These are phyloP conservation scores for Vanilla planifolia DNA, from an alignment of 106 monocot species.

Conservation along the genomic window DNA sequence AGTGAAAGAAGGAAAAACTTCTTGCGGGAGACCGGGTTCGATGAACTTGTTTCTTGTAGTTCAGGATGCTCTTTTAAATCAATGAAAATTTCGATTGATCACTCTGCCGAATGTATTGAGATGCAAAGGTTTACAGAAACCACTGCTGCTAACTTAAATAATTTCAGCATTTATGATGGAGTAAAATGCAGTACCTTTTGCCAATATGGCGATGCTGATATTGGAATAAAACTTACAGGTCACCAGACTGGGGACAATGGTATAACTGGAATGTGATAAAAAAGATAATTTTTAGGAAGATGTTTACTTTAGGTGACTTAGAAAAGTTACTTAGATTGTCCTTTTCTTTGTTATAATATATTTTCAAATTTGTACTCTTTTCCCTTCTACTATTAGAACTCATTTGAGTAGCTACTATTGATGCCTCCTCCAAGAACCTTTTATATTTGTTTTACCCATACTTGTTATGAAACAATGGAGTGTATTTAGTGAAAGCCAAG, in stretches of 20 bases:
- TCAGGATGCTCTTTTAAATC: not conserved
- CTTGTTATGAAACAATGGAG: too few relatives aligned
- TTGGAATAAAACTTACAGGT: slow-evolving; percentile 34
- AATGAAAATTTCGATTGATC: slow-evolving; percentile 4
- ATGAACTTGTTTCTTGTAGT: slow-evolving; percentile 18
- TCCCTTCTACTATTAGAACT: too few relatives aligned
- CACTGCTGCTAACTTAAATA: slow-evolving; percentile 19
- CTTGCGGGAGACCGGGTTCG: slow-evolving; percentile 30
- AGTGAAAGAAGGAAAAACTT: slow-evolving; percentile 50
- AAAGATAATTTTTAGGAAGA: slow-evolving; percentile 43
- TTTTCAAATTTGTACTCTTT: too few relatives aligned
- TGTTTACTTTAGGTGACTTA: slow-evolving; percentile 47
- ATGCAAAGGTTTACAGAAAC: slow-evolving; percentile 14
- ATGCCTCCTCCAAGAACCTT: too few relatives aligned
- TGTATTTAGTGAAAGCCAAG: too few relatives aligned
- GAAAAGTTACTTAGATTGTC: slow-evolving; percentile 43
- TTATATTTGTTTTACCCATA: too few relatives aligned
- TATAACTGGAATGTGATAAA: slow-evolving; percentile 22
- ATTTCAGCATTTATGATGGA: slow-evolving; percentile 1
- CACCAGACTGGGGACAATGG: slow-evolving; percentile 26
- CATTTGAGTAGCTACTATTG: too few relatives aligned
- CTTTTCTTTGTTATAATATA: slow-evolving; percentile 22
- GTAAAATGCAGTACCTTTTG: slow-evolving; percentile 6
- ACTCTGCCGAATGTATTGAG: slow-evolving; percentile 1
- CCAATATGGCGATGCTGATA: slow-evolving; percentile 44